Evolutionary conservation across 169 alveolate species (phyloP), one percentile per base, ranked within the genome.

Genomic region (Pseudocohnilembus persalinus): DNA sequence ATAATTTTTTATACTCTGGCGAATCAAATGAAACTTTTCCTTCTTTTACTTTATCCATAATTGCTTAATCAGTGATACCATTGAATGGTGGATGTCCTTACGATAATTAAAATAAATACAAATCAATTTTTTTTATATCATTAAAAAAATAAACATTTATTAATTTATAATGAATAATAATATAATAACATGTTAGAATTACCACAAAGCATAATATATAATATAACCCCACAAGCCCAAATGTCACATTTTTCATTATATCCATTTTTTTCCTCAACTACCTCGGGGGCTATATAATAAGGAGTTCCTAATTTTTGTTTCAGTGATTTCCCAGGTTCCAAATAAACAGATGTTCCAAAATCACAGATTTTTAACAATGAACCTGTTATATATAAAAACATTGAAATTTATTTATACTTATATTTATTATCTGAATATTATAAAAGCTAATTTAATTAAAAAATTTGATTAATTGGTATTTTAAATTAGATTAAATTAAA

Each of bases 191-290:
- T n/a, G n/a, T n/a, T n/a, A n/a, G n/a, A n/a, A n/a, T 83, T 76
- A 81, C 91, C 93, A 78, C 89, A 81, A 25, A 89, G 88, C 49
- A 92, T n/a, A 74, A 88, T 79, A 76, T 89, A 93, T 29, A 90
- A 84, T 0, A 91, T 76, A 15, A 90, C 92, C 0, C 96, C 96
- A 29, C 92, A 83, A n/a, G 93, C 85, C 96, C 96, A 93, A 4
- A 93, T 88, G 83, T 93, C 96, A 68, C 94, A 90, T 84, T 91
- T 92, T 31, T 84, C 80, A 79, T 87, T 88, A 82, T 91, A 91
- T 68, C 79, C 74, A n/a, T n/a, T n/a, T 34, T 85, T 34, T 32
- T 76, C 82, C 65, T 79, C 63, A 31, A 91, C 28, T 28, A 90
- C 94, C 82, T 91, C 94, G 27, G 94, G 94, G 0, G 94, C 92